A percentile compares a stretch with the other conserved stretches of the same genome.
Evolutionary conservation across 306 rosid species (phyloP).

Genomic region (Pyrus betulifolia): DNA sequence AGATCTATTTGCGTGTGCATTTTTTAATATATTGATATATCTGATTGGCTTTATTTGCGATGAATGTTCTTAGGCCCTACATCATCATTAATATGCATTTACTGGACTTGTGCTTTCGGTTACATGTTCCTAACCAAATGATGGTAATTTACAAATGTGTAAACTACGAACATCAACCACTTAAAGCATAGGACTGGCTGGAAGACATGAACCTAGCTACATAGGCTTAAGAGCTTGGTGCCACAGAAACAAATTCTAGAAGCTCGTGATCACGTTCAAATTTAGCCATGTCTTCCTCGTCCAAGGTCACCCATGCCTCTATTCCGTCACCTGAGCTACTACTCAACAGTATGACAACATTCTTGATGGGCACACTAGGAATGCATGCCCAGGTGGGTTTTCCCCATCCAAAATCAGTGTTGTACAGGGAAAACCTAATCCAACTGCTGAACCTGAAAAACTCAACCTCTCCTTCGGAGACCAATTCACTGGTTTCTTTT

Average conservation of each 20-base stretch:
- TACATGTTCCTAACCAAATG: background rate
- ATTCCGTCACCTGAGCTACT: background rate
- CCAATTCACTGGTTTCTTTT: background rate
- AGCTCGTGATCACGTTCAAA: background rate
- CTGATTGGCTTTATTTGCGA: background rate
- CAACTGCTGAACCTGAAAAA: constrained; percentile 15
- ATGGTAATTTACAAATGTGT: background rate
- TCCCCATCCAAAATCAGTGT: constrained; percentile 17
- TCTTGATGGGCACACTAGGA: constrained; percentile 4
- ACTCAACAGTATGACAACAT: background rate
- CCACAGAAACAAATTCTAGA: background rate
- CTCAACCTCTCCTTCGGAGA: background rate
- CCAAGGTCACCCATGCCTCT: constrained; percentile 13
- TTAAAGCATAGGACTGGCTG: background rate
- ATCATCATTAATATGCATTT: background rate
- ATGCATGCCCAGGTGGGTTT: constrained; percentile 15
- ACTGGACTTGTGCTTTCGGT: background rate
- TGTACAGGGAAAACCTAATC: constrained; percentile 6
- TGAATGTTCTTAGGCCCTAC: background rate
- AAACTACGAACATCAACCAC: background rate
- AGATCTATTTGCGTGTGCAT: constrained; percentile 7
- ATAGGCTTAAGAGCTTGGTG: background rate
- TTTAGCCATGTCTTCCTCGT: background rate
- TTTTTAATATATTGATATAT: constrained; percentile 7
- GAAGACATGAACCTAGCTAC: background rate